Conservation (phyloP, 1,139 yeast genomes). For the Candida sp. region DNA sequence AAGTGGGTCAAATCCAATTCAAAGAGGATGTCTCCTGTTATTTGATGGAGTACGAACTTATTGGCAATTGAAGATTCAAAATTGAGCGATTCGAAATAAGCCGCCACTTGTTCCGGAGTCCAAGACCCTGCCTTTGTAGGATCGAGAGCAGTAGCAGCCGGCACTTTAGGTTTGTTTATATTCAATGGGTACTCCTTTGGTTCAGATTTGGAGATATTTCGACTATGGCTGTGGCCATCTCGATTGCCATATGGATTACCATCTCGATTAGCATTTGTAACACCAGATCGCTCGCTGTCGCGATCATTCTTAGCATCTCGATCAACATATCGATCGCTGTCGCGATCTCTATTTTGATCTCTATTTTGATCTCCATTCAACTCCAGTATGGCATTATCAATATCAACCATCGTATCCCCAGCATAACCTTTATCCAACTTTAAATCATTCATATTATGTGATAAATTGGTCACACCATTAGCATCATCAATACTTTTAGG, state of each 20-base stretch:
- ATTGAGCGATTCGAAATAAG: constrained; percentile 67
- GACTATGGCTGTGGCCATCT: background rate
- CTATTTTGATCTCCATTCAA: no score
- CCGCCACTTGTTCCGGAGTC: constrained; percentile 84
- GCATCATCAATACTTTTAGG: no score
- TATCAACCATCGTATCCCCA: no score
- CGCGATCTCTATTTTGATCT: no score
- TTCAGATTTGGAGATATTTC: background rate
- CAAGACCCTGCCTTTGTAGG: constrained; percentile 50
- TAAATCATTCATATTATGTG: no score
- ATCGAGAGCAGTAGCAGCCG: background rate
- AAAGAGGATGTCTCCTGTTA: constrained; percentile 79
- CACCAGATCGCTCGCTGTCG: no score
- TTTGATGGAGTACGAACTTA: constrained; percentile 82
- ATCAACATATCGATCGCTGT: no score
- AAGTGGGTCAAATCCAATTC: constrained; percentile 83
- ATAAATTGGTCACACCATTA: no score
- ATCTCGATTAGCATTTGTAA: no score
- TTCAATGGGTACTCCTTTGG: background rate
- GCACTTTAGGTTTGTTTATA: background rate
- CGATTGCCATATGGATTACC: constrained; percentile 2
- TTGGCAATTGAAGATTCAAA: constrained; percentile 73
- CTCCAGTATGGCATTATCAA: no score
- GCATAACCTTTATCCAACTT: no score
- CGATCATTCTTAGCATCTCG: no score